Evolutionary conservation across 495 filamentous ascomycete species (phyloP).

Genomic region (Talaromyces borbonicus): DNA sequence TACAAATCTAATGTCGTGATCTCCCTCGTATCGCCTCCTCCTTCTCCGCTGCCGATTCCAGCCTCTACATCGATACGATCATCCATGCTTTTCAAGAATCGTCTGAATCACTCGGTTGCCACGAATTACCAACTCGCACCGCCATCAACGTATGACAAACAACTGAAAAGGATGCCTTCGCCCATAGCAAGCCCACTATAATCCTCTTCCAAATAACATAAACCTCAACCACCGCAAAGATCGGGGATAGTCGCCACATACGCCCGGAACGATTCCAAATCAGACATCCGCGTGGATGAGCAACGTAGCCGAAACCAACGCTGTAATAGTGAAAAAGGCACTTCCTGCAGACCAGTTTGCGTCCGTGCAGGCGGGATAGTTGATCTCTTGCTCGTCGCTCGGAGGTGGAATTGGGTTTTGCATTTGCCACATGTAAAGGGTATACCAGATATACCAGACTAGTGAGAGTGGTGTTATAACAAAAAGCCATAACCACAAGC

Average conservation of each 20-base stretch:
- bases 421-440: background rate
- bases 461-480: background rate
- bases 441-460: background rate
- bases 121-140: background rate
- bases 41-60: background rate
- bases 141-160: background rate
- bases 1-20: background rate
- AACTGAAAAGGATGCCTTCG: background rate
- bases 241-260: background rate
- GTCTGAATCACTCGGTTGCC: background rate
- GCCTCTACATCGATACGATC: background rate
- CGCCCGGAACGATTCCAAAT: background rate
- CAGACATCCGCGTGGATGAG: background rate
- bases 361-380: background rate
- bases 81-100: background rate
- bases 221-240: background rate
- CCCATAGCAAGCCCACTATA: background rate
- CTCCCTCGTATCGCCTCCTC: background rate
- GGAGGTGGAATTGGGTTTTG: background rate
- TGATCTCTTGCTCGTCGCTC: background rate
- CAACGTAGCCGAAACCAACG: background rate
- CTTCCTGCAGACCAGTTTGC: background rate
- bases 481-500: background rate
- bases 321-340: background rate
- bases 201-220: background rate